Evolutionary conservation across 768 basidiomycete genomes (phyloP), one percentile per base, ranked within the genome.

Genomic region (Suillus bovinus): DNA sequence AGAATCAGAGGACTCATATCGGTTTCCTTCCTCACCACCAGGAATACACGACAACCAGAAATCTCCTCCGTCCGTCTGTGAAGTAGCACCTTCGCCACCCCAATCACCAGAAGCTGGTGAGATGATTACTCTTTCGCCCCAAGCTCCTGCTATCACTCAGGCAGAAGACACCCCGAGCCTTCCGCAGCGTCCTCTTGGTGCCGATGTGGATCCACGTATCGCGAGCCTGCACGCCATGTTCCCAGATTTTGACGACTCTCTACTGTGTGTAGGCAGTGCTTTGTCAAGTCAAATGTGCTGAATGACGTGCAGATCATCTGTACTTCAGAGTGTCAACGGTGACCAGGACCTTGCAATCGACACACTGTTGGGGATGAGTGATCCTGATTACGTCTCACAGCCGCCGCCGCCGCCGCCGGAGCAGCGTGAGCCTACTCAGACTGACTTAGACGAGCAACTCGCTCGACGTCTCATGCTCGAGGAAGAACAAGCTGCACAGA

Each of bases 281-380:
- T 36, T 46, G 38, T 60, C 31, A 34, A 33, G 29, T 11, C 56
- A 10, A 54, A 33, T 46, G 22, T 38, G 13, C 31, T 52, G 60
- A 31, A 58, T 33, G 58, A 55, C 57, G 61, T 8, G 47, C 31
- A 90, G 89, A 44, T 80, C 81, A 69, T 87, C 86, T 9, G 88
- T 95, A 0, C 78, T 95, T 53, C 85, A 92, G 62, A 88, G 88
- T 7, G 89, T 88, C 6, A 70, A 78, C n/a, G 82, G 87, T 13
- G 78, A 91, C 66, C 86, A 92, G 65, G 91, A 91, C 64, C 82
- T 81, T 33, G 93, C 93, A 5, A 81, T 94, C 60, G 92, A 94
- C 67, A 76, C 81, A 1, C 79, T 95, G 10, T 82, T 95, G 8
- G 89, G 87, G 11, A 94, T 95, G 93, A 93, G 82, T 74, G 93